Conservation (phyloP, 257 asterid species). For the Capsicum chinense region DNA sequence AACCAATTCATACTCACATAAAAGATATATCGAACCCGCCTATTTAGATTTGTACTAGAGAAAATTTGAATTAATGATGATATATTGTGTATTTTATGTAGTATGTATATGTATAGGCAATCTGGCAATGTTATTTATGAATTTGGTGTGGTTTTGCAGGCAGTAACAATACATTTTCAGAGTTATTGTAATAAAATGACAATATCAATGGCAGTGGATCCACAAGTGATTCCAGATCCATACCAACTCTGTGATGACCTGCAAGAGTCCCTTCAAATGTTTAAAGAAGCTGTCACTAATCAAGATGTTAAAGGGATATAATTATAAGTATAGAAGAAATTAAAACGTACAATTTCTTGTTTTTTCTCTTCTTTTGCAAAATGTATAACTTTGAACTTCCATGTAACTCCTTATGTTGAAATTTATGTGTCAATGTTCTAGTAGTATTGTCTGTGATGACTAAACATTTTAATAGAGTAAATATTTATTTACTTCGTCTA, state of each 20-base stretch:
- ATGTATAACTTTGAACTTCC: too few species aligned
- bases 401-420: too few species aligned
- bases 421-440: too few species aligned
- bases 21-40: too few species aligned
- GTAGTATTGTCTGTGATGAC: too few species aligned
- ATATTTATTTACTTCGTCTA: too few species aligned
- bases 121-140: not conserved
- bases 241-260: constrained; percentile 51
- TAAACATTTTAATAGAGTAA: too few species aligned
- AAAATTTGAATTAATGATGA: not conserved
- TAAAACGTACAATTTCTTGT: too few species aligned
- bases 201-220: constrained; percentile 47
- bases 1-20: not conserved
- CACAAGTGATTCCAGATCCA: constrained; percentile 50
- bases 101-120: not conserved
- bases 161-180: constrained; percentile 42
- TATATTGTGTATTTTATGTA: too few species aligned
- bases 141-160: constrained; percentile 24
- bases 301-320: not conserved
- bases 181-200: constrained; percentile 50
- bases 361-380: too few species aligned
- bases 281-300: constrained; percentile 36
- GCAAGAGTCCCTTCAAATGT: constrained; percentile 36
- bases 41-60: not conserved
- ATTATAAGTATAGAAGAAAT: not conserved